Conservation (phyloP, 164 flowering plant species). For the Magnolia sinica region DNA sequence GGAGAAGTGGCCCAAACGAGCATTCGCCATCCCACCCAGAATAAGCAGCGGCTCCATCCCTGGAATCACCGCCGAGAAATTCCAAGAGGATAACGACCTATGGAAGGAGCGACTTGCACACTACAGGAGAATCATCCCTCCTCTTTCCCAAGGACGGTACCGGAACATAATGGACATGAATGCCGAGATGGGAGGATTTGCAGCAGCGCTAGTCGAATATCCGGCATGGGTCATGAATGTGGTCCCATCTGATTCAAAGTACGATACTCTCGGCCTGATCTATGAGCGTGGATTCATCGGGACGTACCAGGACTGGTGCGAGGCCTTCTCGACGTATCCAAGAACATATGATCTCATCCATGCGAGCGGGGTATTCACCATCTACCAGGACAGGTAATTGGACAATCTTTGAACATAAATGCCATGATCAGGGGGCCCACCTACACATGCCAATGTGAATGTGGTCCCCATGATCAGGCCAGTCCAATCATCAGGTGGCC, state of each 20-base stretch:
- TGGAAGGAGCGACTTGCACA: slow-evolving; percentile 73
- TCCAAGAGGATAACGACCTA: slow-evolving; percentile 57
- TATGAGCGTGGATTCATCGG: slow-evolving; percentile 93
- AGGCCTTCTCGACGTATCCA: slow-evolving; percentile 96
- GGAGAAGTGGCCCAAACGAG: slow-evolving; percentile 90
- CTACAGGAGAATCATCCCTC: slow-evolving; percentile 48
- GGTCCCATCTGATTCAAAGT: slow-evolving; percentile 65
- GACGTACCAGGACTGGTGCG: slow-evolving; percentile 95
- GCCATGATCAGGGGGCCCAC: too few relatives aligned
- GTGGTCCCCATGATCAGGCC: too few relatives aligned
- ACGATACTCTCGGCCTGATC: slow-evolving; percentile 76
- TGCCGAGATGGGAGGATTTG: slow-evolving; percentile 87
- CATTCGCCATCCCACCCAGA: slow-evolving; percentile 80
- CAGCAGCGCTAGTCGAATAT: slow-evolving; percentile 68
- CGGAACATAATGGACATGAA: slow-evolving; percentile 98
- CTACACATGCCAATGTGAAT: too few relatives aligned
- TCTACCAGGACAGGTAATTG: slow-evolving; percentile 80
- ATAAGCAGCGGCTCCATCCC: slow-evolving; percentile 62
- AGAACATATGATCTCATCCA: slow-evolving; percentile 97
- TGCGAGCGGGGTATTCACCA: slow-evolving; percentile 66
- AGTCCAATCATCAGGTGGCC: not conserved
- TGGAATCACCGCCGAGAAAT: slow-evolving; percentile 57
- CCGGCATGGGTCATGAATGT: slow-evolving; percentile 99
- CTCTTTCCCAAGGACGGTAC: slow-evolving; percentile 52
- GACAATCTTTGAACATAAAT: not conserved